Conservation (phyloP, 2,329 filamentous ascomycete genomes). For the Beauveria caledonica region DNA sequence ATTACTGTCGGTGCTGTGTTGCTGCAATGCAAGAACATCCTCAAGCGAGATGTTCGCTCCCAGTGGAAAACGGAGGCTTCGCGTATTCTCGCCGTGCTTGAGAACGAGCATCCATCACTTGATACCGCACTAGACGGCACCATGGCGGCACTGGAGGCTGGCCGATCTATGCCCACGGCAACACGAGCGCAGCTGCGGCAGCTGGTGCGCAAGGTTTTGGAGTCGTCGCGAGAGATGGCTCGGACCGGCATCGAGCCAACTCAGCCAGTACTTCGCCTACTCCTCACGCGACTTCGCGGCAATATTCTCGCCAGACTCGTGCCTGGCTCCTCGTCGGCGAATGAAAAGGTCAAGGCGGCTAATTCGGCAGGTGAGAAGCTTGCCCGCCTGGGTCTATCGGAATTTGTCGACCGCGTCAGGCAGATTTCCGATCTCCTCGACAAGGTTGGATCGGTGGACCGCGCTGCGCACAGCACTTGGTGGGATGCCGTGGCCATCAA, state of each 20-base stretch:
- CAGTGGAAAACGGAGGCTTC: conserved; percentile 69
- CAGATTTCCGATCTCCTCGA: conserved; percentile 62
- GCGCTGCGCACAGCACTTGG: conserved; percentile 59
- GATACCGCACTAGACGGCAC: conserved; percentile 51
- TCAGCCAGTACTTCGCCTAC: conserved; percentile 54
- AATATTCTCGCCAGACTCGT: conserved; percentile 59
- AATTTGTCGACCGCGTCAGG: conserved; percentile 62
- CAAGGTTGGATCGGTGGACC: conserved; percentile 57
- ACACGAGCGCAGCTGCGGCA: conserved; percentile 52
- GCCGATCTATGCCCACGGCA: conserved; percentile 55
- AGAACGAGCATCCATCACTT: conserved; percentile 41
- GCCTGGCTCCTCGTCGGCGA: conserved; percentile 58
- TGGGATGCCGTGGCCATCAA: conserved; percentile 59
- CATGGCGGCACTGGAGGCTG: conserved; percentile 54
- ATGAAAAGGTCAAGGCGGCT: conserved; percentile 61
- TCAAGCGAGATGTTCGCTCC: conserved; percentile 70
- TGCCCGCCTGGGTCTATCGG: conserved; percentile 59
- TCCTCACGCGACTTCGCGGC: conserved; percentile 58
- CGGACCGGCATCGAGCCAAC: conserved; percentile 33
- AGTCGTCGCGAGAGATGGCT: conserved; percentile 40
- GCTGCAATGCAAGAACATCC: conserved; percentile 72
- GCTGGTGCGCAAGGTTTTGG: conserved; percentile 48
- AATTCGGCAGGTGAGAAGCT: conserved; percentile 62
- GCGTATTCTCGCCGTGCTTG: conserved; percentile 62
- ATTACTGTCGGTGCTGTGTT: conserved; percentile 67